Conservation (phyloP, 495 filamentous ascomycete species). For the Physcia stellaris region DNA sequence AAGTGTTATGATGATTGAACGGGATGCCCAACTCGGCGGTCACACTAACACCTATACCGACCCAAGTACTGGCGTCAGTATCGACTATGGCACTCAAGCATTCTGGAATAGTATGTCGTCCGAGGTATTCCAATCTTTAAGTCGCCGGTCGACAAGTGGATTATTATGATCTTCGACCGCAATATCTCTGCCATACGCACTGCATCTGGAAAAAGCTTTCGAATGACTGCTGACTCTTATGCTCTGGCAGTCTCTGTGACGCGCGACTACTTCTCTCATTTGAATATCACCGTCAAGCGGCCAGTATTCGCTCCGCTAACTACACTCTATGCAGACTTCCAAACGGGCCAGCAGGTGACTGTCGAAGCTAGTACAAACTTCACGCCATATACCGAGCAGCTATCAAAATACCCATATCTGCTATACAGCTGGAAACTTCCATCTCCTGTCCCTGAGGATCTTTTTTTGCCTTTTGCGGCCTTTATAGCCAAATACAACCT, state of each 20-base stretch:
- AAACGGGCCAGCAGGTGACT: slow-evolving; percentile 14
- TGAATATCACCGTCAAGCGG: too few relatives aligned
- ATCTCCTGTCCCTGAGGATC: slow-evolving; percentile 27
- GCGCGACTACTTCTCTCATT: not conserved
- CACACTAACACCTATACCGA: slow-evolving; percentile 34
- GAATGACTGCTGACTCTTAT: slow-evolving; percentile 25
- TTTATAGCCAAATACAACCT: slow-evolving; percentile 29
- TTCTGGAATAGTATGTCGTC: too few relatives aligned
- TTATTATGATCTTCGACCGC: too few relatives aligned
- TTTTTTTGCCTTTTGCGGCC: slow-evolving; percentile 26
- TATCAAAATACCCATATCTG: slow-evolving; percentile 27
- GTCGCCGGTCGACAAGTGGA: too few relatives aligned
- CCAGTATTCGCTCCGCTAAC: too few relatives aligned
- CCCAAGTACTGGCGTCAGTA: slow-evolving; percentile 21
- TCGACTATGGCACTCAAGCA: slow-evolving; percentile 33
- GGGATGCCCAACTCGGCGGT: slow-evolving; percentile 29
- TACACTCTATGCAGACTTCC: slow-evolving; percentile 13
- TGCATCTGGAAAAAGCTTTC: slow-evolving; percentile 21
- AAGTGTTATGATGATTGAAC: slow-evolving; percentile 32
- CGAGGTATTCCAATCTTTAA: too few relatives aligned
- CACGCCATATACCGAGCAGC: slow-evolving; percentile 16
- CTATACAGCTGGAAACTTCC: slow-evolving; percentile 28
- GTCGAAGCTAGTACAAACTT: slow-evolving; percentile 12
- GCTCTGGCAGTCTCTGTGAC: slow-evolving; percentile 8
- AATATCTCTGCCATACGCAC: too few relatives aligned